phyloP scores from a whole-genome alignment of 352 stramenopile species.

The Globisporangium irregulare region DNA sequence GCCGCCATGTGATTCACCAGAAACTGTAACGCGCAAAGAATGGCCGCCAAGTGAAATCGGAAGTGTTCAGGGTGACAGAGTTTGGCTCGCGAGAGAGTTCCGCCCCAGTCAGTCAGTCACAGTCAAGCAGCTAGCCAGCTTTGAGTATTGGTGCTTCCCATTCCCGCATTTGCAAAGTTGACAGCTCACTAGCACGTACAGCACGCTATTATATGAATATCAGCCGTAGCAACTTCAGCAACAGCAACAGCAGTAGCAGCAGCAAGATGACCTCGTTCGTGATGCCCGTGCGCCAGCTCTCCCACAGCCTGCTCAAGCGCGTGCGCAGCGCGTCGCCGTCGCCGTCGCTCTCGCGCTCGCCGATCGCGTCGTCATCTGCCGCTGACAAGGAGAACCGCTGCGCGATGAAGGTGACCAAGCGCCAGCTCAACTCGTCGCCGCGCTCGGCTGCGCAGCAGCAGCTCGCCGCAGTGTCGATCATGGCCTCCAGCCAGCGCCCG shows the following conservation, averaged over 20 bases:
- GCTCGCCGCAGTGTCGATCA: conserved; percentile 15
- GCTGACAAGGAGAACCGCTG: conserved; percentile 25
- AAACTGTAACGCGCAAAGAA: not conserved
- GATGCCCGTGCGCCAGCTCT: conserved; percentile 36
- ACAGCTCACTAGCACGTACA: not conserved
- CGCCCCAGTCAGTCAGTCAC: not conserved
- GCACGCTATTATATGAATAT: conserved; percentile 1
- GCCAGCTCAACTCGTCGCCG: conserved; percentile 42
- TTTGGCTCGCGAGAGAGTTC: too few relatives aligned
- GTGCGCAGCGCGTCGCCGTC: conserved; percentile 25
- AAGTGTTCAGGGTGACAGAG: not conserved
- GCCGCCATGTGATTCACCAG: not conserved
- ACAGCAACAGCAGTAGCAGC: not conserved
- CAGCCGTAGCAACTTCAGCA: not conserved
- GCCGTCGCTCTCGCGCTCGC: conserved; percentile 1
- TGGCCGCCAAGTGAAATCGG: too few relatives aligned
- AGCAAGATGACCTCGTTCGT: conserved; percentile 46
- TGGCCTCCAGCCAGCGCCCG: conserved; percentile 16
- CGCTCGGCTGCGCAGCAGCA: conserved; percentile 25
- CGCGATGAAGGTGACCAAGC: conserved; percentile 62
- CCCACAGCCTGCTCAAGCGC: conserved; percentile 39
- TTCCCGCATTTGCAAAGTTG: conserved; percentile 2
- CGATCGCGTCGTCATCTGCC: not conserved
- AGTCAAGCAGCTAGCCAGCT: not conserved
- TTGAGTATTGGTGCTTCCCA: not conserved